Evolutionary conservation across 805 yeast species (phyloP), one percentile per base, ranked within the genome.

Genomic region (Candida tibetensis): DNA sequence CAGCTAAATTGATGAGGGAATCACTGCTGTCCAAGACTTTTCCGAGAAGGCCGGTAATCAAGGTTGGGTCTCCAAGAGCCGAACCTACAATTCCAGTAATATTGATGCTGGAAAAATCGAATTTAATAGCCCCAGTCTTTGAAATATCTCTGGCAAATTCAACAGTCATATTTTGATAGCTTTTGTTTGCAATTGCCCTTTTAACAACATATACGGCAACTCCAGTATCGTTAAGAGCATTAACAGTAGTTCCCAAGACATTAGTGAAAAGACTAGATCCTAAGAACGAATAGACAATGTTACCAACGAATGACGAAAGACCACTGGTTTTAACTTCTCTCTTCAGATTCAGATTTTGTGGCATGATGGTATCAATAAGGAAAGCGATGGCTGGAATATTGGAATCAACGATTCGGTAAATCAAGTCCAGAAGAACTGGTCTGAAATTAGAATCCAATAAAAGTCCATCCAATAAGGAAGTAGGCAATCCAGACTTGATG

Each of bases 141-240:
- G 49, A 33, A 22, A 65, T 40, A 38, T 65, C 66, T 12, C 48
- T 36, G n/a, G 53, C 45, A n/a, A 66, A 52, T 13, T 46, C 48
- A 2, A 55, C 69, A 2, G 70, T 62, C 60, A 66, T 53, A 41
- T 64, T 62, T 16, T 59, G 55, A 45, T 68, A 68, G 3, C 52
- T 48, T 40, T 58, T 60, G 39, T 60, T 52, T 9, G 67, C 58
- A 28, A 69, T 43, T 40, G 64, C 53, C 28, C 59, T 43, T 47
- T 69, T 66, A n/a, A 62, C 48, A 8, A 60, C 55, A 46, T 66
- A 62, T 8, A 65, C 64, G 13, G 58, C 62, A 32, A 69, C 52
- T 10, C 67, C 69, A 4, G 74, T 68, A 42, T 66, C 64, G 51
- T 69, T 69, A 39, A 69, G 56, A 7, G 72, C 69, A 30, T 52